Base-by-base conservation (phyloP, 371 early-diverging fungal genomes). In the Mortierella sp. region DNA sequence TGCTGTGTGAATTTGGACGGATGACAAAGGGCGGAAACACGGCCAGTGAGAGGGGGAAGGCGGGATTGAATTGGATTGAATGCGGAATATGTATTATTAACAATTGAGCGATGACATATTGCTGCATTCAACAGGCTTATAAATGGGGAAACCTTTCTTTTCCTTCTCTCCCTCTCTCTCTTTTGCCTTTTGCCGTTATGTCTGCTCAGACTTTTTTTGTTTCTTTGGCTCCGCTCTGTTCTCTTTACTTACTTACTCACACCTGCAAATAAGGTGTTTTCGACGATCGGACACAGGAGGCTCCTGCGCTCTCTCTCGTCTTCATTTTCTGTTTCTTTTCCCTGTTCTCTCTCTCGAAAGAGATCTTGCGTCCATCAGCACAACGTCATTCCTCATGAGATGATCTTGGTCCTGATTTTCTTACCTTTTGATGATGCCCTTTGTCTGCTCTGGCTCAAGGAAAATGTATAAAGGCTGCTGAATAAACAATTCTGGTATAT, bases 261-360 rank as follows among this genome's bases (percentile, higher is more conserved):
- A 19, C 21, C 31, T 19, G 1, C 2, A 57, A 11, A 26, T 57
- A 59, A 28, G 31, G 9, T 55, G 24, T 57, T 61, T 64, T 64
- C 37, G 64, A 64, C 31, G 64, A 64, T 64, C 64, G 37, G 31
- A 14, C 31, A 54, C 28, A 28, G 37, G 64, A 64, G 64, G 64
- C 64, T 37, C 64, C 34, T 64, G 64, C 64, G 64, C 21, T 21
- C 9, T 21, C 21, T 34, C 6, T 59, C 3, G 11, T 59, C 6
- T 31, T 4, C 13, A 1, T 59, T 16, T 34, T 59, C 31, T 5
- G 9, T 37, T 37, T 34, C 31, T 37, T 37, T 64, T 37, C 16
- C 16, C 16, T 28, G 4, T 61, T 61, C 28, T 26, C 31, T 11
- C 28, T 28, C 55, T 10, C 50, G 9, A n/a, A n/a, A n/a, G n/a